phyloP scores from a whole-genome alignment of 139 green algal genomes.

The Closterium sp. region DNA sequence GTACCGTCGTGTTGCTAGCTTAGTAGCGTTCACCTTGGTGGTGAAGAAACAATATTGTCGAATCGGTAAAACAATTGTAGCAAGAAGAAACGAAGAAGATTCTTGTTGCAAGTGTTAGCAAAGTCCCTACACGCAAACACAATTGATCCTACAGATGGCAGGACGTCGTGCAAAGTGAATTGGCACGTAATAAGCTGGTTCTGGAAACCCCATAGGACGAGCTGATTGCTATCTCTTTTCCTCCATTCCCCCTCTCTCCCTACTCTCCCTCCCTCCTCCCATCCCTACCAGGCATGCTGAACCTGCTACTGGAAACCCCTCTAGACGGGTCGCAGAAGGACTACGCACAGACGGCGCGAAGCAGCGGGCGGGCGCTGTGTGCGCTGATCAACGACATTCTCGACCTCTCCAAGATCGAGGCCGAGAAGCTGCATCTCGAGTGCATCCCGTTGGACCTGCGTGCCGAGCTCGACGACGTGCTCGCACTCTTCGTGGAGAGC shows the following conservation, averaged over 20 bases:
- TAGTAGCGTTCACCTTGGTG: too few relatives aligned
- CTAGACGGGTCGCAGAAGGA: neutral
- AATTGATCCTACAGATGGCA: too few relatives aligned
- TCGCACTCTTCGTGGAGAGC: slow-evolving; percentile 43
- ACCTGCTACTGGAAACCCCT: neutral
- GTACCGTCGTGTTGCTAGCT: too few relatives aligned
- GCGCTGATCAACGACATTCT: slow-evolving; percentile 22
- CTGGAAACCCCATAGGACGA: too few relatives aligned
- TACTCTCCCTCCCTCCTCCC: neutral
- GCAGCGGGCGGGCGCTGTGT: neutral
- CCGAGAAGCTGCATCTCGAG: slow-evolving; percentile 41
- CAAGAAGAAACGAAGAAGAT: too few relatives aligned
- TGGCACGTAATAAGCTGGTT: too few relatives aligned
- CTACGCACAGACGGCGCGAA: neutral
- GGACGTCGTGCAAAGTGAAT: too few relatives aligned
- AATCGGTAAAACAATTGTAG: too few relatives aligned
- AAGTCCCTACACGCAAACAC: too few relatives aligned
- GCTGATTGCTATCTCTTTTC: neutral
- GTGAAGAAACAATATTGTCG: too few relatives aligned
- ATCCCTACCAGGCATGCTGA: neutral
- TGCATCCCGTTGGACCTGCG: slow-evolving; percentile 27
- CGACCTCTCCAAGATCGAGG: slow-evolving; percentile 47
- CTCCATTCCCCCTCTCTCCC: too few relatives aligned
- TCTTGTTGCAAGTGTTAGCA: too few relatives aligned
- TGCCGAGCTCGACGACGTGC: slow-evolving; percentile 38